Conservation (phyloP, 106 monocot species). For the Dioscorea dumetorum region DNA sequence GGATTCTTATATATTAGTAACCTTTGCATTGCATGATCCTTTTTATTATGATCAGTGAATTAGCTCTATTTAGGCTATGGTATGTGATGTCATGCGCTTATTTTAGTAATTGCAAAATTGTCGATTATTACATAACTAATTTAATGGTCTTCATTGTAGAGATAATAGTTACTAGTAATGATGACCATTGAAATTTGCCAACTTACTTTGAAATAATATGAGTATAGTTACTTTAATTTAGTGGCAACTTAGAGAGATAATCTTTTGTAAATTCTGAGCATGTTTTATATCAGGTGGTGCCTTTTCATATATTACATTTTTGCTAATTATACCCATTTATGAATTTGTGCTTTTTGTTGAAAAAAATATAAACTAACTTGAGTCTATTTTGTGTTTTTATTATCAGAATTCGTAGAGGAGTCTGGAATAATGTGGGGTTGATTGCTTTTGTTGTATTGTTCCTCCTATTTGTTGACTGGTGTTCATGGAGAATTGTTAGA, state of each 20-base stretch:
- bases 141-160: too few relatives aligned
- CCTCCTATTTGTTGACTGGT: constrained; percentile 77
- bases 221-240: not conserved
- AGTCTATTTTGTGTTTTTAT: constrained; percentile 9
- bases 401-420: constrained; percentile 54
- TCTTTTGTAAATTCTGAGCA: not conserved
- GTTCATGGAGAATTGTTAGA: constrained; percentile 84
- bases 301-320: not conserved
- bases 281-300: not conserved
- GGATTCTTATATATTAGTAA: too few relatives aligned
- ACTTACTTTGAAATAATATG: not conserved
- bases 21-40: too few relatives aligned
- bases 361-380: not conserved
- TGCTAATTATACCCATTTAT: not conserved
- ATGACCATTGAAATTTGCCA: too few relatives aligned
- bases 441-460: constrained; percentile 40
- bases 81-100: too few relatives aligned
- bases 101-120: too few relatives aligned
- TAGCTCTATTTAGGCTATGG: too few relatives aligned
- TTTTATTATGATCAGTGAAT: too few relatives aligned
- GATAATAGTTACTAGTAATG: too few relatives aligned
- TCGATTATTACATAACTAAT: too few relatives aligned
- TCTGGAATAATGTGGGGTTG: constrained; percentile 53
- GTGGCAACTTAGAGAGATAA: not conserved
- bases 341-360: not conserved